Conservation (phyloP, 176 grass and related monocot genomes). For the Tuctoria greenei region DNA sequence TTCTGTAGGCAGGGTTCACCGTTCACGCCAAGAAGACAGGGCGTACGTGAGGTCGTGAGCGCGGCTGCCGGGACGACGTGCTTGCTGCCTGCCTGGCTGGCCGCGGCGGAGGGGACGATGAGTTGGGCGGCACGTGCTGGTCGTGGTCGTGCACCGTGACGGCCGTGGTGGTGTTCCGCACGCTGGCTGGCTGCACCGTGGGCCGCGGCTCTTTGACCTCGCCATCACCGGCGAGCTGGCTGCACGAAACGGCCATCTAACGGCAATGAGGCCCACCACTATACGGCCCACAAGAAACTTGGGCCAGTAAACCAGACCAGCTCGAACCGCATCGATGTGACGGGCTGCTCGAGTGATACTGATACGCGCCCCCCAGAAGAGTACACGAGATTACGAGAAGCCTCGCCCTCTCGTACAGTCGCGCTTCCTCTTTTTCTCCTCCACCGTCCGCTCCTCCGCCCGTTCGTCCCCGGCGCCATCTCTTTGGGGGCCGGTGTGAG, state of each 20-base stretch:
- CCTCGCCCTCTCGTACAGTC: not conserved
- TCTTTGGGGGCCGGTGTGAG: not conserved
- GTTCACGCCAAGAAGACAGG: not conserved
- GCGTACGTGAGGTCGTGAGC: slow-evolving; percentile 14
- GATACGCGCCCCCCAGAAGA: slow-evolving; percentile 3
- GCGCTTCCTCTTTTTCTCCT: slow-evolving; percentile 30
- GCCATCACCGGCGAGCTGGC: not conserved
- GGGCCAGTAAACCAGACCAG: not conserved
- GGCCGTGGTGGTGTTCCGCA: not conserved
- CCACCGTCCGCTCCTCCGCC: slow-evolving; percentile 28
- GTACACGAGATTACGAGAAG: slow-evolving; percentile 18
- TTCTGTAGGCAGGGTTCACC: not conserved
- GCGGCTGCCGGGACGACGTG: slow-evolving; percentile 6
- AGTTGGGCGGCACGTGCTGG: slow-evolving; percentile 29
- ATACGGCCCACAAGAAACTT: not conserved
- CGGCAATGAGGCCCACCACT: not conserved
- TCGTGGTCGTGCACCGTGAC: not conserved
- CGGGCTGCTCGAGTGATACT: not conserved
- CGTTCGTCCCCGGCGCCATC: slow-evolving; percentile 5
- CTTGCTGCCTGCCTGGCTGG: not conserved
- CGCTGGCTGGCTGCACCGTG: not conserved
- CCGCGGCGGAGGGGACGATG: not conserved
- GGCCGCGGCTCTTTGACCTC: not conserved
- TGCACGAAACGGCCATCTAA: not conserved
- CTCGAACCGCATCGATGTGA: not conserved